Conservation (phyloP, 2,329 filamentous ascomycete species). For the Penicillium decumbens region DNA sequence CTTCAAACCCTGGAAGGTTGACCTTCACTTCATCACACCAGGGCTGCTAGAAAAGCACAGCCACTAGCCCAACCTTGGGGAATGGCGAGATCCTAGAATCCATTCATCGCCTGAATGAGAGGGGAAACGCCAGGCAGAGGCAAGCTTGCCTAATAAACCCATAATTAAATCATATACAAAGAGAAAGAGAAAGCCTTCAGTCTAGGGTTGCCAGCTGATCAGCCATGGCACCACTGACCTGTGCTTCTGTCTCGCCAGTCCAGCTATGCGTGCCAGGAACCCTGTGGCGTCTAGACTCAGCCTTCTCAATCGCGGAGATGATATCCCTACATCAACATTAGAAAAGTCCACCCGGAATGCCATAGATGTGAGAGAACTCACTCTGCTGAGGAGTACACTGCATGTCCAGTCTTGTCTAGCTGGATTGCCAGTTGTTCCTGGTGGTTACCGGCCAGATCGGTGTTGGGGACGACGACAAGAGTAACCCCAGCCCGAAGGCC, state of each 20-base stretch:
- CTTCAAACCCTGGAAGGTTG: not conserved
- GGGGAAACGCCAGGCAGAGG: not conserved
- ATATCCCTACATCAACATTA: conserved; percentile 6
- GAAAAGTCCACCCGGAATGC: not conserved
- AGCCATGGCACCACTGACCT: not conserved
- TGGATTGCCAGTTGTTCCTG: conserved; percentile 80
- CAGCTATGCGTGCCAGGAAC: not conserved
- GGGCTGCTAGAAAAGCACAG: not conserved
- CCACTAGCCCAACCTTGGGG: not conserved
- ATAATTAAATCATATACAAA: not conserved
- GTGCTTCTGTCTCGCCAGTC: not conserved
- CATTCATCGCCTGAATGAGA: not conserved
- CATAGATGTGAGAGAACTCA: conserved; percentile 40
- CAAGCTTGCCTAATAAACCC: not conserved
- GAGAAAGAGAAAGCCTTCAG: not conserved
- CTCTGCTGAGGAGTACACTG: conserved; percentile 65
- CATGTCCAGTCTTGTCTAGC: conserved; percentile 69
- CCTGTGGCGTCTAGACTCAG: not conserved
- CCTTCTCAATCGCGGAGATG: not conserved
- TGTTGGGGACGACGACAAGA: conserved; percentile 86
- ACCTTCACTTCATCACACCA: too few relatives aligned
- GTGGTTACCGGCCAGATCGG: conserved; percentile 77
- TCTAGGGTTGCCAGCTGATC: conserved; percentile 2
- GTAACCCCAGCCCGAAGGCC: conserved; percentile 68
- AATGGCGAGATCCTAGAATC: not conserved